Evolutionary conservation across 495 filamentous ascomycete genomes (phyloP).

Genomic region (Daldinia bambusicola): DNA sequence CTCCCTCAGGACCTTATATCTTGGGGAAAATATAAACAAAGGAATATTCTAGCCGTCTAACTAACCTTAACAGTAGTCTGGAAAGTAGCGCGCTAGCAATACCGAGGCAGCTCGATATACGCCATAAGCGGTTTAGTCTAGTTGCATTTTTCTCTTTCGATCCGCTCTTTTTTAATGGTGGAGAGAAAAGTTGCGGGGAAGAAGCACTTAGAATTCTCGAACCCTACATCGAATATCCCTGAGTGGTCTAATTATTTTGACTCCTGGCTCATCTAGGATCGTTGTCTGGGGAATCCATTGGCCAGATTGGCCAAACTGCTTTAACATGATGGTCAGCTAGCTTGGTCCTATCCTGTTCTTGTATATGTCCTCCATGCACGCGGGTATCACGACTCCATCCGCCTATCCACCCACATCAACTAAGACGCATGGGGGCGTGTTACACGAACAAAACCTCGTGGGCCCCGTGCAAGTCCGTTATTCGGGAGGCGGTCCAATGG

Average conservation of each 20-base stretch:
- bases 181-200: conserved; percentile 40
- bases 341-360: neutral
- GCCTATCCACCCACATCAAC: neutral
- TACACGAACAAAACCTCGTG: conserved; percentile 28
- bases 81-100: conserved; percentile 4
- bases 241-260: neutral
- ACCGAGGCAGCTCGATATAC: conserved; percentile 35
- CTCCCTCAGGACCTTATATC: conserved; percentile 15
- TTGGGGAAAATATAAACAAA: conserved; percentile 18
- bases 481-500: conserved; percentile 24
- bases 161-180: conserved; percentile 11
- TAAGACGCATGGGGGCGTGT: neutral
- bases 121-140: conserved; percentile 37
- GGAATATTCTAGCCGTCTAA: conserved; percentile 25
- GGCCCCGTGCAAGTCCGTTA: conserved; percentile 18
- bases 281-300: neutral
- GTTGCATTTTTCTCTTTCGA: conserved; percentile 18
- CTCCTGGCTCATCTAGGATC: conserved; percentile 7
- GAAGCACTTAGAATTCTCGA: conserved; percentile 29
- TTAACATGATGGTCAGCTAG: conserved; percentile 36
- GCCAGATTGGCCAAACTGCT: conserved; percentile 26
- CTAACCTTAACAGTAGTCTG: conserved; percentile 9
- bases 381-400: neutral
- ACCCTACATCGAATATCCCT: neutral
- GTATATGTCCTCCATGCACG: neutral